phyloP scores from a whole-genome alignment of 2,329 filamentous ascomycete genomes.

The Colletotrichum filicis region DNA sequence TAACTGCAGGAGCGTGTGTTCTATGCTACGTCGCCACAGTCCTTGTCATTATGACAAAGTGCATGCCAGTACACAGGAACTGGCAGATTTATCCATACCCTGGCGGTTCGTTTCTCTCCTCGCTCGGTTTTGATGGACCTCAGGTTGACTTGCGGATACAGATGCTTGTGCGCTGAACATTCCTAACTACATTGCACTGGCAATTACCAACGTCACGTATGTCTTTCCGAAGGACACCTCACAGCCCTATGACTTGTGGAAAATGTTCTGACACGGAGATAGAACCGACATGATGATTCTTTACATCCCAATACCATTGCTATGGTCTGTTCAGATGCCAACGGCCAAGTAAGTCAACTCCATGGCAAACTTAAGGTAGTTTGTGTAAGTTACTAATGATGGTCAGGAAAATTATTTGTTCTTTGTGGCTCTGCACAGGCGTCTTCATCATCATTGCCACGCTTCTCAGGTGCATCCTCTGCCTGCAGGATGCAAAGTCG shows the following conservation, averaged over 20 bases:
- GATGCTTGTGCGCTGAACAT: slow-evolving; percentile 37
- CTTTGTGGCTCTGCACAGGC: slow-evolving; percentile 40
- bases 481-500: slow-evolving; percentile 37
- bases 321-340: slow-evolving; percentile 39
- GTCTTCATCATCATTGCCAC: slow-evolving; percentile 42
- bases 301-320: slow-evolving; percentile 38
- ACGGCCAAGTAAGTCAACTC: slow-evolving; percentile 30
- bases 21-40: slow-evolving; percentile 37
- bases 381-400: not conserved
- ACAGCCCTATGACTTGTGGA: not conserved
- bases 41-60: slow-evolving; percentile 37
- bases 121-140: not conserved
- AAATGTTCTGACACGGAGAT: not conserved
- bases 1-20: slow-evolving; percentile 35
- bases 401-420: slow-evolving; percentile 40
- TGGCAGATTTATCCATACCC: slow-evolving; percentile 41
- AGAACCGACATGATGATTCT: slow-evolving; percentile 40
- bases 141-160: slow-evolving; percentile 5
- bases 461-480: slow-evolving; percentile 38
- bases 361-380: not conserved
- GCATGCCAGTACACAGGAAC: slow-evolving; percentile 39
- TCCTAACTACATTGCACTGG: slow-evolving; percentile 38
- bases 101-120: slow-evolving; percentile 28
- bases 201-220: slow-evolving; percentile 39
- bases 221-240: not conserved